phyloP scores from a whole-genome alignment of 495 filamentous ascomycete species.

The Penicillium taxi region DNA sequence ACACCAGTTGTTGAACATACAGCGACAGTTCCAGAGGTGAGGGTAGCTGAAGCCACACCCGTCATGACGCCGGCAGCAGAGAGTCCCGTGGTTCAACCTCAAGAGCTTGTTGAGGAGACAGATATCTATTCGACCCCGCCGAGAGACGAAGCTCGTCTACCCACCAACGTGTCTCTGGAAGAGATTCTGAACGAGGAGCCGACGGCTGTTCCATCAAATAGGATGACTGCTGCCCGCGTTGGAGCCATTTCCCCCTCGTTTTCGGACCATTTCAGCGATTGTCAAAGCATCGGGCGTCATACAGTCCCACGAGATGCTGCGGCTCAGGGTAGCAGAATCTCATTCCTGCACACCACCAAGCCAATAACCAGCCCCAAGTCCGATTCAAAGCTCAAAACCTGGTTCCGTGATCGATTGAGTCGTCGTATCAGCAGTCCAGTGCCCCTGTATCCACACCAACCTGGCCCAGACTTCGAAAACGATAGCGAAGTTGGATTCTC shows the following conservation, averaged over 20 bases:
- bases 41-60: too few relatives aligned
- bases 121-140: too few relatives aligned
- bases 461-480: constrained; percentile 15
- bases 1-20: too few relatives aligned
- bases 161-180: too few relatives aligned
- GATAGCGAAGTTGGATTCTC: constrained; percentile 14
- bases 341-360: constrained; percentile 8
- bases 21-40: too few relatives aligned
- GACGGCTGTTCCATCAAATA: constrained; percentile 4
- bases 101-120: too few relatives aligned
- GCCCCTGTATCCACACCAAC: constrained; percentile 19
- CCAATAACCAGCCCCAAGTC: constrained; percentile 19
- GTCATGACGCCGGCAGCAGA: too few relatives aligned
- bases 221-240: constrained; percentile 5
- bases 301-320: constrained; percentile 14
- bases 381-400: constrained; percentile 23
- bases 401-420: constrained; percentile 23
- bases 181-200: too few relatives aligned
- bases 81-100: too few relatives aligned
- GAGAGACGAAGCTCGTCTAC: too few relatives aligned
- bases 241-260: constrained; percentile 1
- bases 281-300: too few relatives aligned
- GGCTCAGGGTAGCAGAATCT: constrained; percentile 2
- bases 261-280: constrained; percentile 1
- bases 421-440: constrained; percentile 16